Base-by-base conservation (phyloP, 306 rosid species). In the Inga laurina region DNA sequence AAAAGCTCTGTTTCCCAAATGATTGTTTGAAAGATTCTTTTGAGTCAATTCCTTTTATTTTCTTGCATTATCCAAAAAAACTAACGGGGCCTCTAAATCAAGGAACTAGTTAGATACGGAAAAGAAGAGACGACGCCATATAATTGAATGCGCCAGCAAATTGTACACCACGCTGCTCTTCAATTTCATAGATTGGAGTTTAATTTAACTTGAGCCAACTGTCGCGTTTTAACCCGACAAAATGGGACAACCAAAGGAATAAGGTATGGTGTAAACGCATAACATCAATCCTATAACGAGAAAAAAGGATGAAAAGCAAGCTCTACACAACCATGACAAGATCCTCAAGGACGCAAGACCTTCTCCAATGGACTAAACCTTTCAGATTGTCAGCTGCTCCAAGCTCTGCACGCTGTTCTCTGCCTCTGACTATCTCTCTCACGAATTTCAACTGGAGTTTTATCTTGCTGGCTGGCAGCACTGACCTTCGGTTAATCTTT, bases 381-480 rank as follows among this genome's bases (percentile, higher is more conserved):
- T 73, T 94, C 92, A 96, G 74, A 94, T 89, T 88, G 88, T 86
- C 80, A 91, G 89, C 87, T 82, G 90, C 82, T 84, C 90, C 87
- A 94, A 85, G 89, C 82, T 86, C 84, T 88, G 88, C 75, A 82
- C 79, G 85, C 56, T 80, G 80, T 80, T 77, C 39, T 81, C 82
- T 32, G 80, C 44, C 87, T 83, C 74, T 80, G 78, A 48, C 74
- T 77, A 85, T 21, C 75, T 81, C 80, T 85, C 88, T 46, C 69
- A 32, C 82, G 85, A 81, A 69, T 57, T 87, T 87, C 74, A 79
- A 87, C 76, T 14, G 84, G 78, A 37, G 82, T 71, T 84, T 82
- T 61, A 80, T 77, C 88, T 70, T 79, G 87, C 37, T 11, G 81
- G 66, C 56, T 21, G 9, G 81, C 73, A 27, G 91, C 57, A 56